Conservation (phyloP, 352 stramenopile species). For the Phytophthora cryptogea region DNA sequence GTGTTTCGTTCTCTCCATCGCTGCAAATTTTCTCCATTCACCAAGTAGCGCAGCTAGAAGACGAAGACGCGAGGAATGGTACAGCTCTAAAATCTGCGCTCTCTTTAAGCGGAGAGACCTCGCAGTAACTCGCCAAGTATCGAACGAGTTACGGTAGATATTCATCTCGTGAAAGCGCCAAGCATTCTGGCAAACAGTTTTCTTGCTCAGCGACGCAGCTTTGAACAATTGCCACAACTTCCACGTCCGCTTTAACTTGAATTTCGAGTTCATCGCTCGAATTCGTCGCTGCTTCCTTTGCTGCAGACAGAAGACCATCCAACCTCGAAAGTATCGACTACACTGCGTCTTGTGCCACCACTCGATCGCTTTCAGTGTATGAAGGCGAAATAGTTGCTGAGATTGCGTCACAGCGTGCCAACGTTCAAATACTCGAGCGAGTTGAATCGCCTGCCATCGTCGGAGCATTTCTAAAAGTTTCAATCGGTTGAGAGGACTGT, state of each 20-base stretch:
- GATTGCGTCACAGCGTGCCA: slow-evolving; percentile 14
- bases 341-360: slow-evolving; percentile 32
- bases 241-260: slow-evolving; percentile 19
- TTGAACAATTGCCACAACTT: slow-evolving; percentile 19
- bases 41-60: slow-evolving; percentile 31
- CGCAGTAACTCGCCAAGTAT: slow-evolving; percentile 17
- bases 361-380: slow-evolving; percentile 33
- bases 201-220: slow-evolving; percentile 1
- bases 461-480: slow-evolving; percentile 17
- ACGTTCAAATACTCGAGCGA: slow-evolving; percentile 19
- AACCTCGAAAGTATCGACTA: slow-evolving; percentile 21
- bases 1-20: slow-evolving; percentile 19
- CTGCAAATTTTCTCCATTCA: slow-evolving; percentile 36
- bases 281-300: slow-evolving; percentile 14
- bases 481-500: neutral
- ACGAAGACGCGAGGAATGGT: slow-evolving; percentile 35
- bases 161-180: neutral
- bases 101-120: slow-evolving; percentile 12
- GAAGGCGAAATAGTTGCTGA: slow-evolving; percentile 12
- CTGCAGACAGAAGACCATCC: slow-evolving; percentile 18
- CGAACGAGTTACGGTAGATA: slow-evolving; percentile 1
- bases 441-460: slow-evolving; percentile 29
- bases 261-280: slow-evolving; percentile 7
- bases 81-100: slow-evolving; percentile 30
- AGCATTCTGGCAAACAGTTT: neutral